Evolutionary conservation across 129 eudicot species (phyloP).

Genomic region (Heracleum sosnowskyi): DNA sequence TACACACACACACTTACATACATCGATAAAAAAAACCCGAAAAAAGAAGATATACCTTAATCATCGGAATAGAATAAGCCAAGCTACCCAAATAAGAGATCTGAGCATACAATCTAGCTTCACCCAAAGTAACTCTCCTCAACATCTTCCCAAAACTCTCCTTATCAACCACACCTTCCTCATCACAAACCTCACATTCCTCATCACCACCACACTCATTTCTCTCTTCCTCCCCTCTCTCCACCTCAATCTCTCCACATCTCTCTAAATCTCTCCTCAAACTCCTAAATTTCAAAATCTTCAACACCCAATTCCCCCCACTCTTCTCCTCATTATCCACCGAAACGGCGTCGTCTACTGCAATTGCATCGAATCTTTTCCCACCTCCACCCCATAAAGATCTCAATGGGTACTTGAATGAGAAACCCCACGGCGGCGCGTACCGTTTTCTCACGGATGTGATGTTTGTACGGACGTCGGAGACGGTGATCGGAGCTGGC

Average conservation of each 20-base stretch:
- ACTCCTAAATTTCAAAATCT: conserved; percentile 59
- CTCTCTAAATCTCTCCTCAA: conserved; percentile 29
- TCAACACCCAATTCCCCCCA: conserved; percentile 61
- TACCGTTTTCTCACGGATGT: conserved; percentile 31
- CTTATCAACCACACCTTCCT: conserved; percentile 44
- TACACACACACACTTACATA: neutral
- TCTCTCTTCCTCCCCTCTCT: neutral
- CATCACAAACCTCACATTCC: conserved; percentile 39
- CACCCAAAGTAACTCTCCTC: conserved; percentile 61
- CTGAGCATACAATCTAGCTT: conserved; percentile 79
- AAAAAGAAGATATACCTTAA: conserved; percentile 40
- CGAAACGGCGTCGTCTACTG: conserved; percentile 63
- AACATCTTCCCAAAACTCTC: conserved; percentile 72
- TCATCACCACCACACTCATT: conserved; percentile 9
- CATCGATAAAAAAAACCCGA: neutral
- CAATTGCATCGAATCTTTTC: conserved; percentile 46
- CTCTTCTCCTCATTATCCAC: conserved; percentile 33
- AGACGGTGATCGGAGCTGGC: conserved; percentile 37
- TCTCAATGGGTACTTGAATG: conserved; percentile 54
- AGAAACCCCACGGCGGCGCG: conserved; percentile 55
- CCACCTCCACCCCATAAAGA: conserved; percentile 55
- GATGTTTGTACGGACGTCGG: neutral
- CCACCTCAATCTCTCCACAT: conserved; percentile 17
- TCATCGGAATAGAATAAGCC: conserved; percentile 74
- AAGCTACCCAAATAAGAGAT: conserved; percentile 79